Base-by-base conservation (phyloP, 129 eudicot genomes). In the Heracleum sosnowskyi region DNA sequence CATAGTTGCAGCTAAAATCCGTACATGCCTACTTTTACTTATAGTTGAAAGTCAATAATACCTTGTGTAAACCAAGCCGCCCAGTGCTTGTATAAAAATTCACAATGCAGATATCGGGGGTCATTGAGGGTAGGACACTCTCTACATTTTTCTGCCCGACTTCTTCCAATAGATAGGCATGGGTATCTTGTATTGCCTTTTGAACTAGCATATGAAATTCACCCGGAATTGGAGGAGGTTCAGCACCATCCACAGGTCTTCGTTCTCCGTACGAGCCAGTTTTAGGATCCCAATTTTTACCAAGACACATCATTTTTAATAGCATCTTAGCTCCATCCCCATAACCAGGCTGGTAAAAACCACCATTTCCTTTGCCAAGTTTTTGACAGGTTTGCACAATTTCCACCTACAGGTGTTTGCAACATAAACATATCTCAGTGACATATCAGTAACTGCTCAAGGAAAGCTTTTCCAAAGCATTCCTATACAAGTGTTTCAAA, bases 21-120 rank as follows among this genome's bases (percentile, higher is more conserved):
- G 20, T 12, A 11, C 22, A 64, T 7, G 20, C 22, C 13, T 8
- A 22, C 29, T n/a, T 57, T 57, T 57, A 22, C 29, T 2, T 13
- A 6, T 34, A 36, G 24, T 36, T 69, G 18, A 11, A 41, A 40
- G 45, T 39, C 7, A 72, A 13, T 12, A 41, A 28, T 72, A 92
- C 97, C 97, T 91, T 93, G 85, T 95, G 98, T 41, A 91, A 96
- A 81, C 98, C 98, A 77, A 91, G 98, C 74, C 79, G 79, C 68
- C 98, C 98, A 53, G 46, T 84, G 37, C 63, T 79, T 28, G 92
- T 4, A 79, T 95, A 91, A 63, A 85, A 95, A 62, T 95, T 95
- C 82, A 91, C 86, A 45, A 95, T 87, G 86, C 97, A 91, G 63
- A 95, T 82, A 78, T 88, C 85, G 10, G 98, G 91, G 15, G 85